Base-by-base conservation (phyloP, 345 rosid genomes). In the Salix arbutifolia region DNA sequence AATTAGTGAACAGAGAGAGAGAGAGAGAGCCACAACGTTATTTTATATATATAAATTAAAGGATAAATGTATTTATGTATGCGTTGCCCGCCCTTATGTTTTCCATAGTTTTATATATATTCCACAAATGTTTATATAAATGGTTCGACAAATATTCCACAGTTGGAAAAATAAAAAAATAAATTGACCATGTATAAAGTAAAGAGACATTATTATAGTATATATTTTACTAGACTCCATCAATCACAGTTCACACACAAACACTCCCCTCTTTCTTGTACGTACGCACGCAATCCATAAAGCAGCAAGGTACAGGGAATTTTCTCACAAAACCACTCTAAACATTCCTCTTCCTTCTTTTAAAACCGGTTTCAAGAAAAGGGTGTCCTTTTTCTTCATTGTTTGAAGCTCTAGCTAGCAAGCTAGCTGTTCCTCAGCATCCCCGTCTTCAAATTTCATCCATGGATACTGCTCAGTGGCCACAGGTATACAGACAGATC, bases 381-480 rank as follows among this genome's bases (percentile, higher is more conserved):
- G n/a, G 18, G 17, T 1, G 70, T 50, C 78, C 13, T 38, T 71
- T 81, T 65, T 79, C 72, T 58, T 62, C 69, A 37, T 67, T 68
- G 50, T 33, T 67, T 50, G 68, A 65, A 65, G 68, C 35, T 31
- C 33, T 28, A 31, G 40, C 35, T 30, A 31, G 10, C 35, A 16
- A 31, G 38, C 68, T 37, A 58, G 38, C 68, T 37, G 60, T 56
- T 46, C 14, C 70, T 71, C 67, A 56, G n/a, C 79, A 66, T 76
- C 78, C 69, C 72, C 74, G 12, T 74, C 77, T 75, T 80, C 84
- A 67, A 72, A 78, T 62, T 87, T 81, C 86, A 79, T 87, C 92
- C 90, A 94, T 94, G 98, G 97, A 92, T 87, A 94, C 93, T 74
- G 95, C 92, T 86, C 93, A 88, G 76, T 94, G 97, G 97, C 94